These are phyloP conservation scores for Apiospora arundinis DNA, from an alignment of 2,329 filamentous ascomycete genomes.

Conservation along the genomic window DNA sequence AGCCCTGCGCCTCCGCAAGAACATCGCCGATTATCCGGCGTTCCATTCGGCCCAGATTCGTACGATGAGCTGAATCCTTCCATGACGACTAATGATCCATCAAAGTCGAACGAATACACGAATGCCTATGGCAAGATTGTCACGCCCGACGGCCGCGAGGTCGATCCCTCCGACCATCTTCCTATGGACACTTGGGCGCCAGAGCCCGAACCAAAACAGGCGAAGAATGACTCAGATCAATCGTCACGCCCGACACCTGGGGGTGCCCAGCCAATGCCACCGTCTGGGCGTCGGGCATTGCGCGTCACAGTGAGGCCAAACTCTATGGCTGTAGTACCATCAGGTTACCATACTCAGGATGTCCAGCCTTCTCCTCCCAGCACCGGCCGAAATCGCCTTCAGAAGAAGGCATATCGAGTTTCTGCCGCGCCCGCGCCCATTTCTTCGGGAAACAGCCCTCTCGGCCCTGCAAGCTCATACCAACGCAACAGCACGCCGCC, in stretches of 20 bases:
- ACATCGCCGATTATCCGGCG: conserved; percentile 58
- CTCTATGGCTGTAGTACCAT: conserved; percentile 48
- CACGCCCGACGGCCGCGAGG: conserved; percentile 75
- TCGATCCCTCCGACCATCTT: conserved; percentile 82
- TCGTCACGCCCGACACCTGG: conserved; percentile 54
- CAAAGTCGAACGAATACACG: conserved; percentile 47
- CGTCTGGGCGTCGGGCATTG: conserved; percentile 57
- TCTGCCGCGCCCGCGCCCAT: conserved; percentile 49
- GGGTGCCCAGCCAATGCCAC: conserved; percentile 60
- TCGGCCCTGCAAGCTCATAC: conserved; percentile 59
- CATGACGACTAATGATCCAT: conserved; percentile 43
- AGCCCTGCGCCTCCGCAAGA: conserved; percentile 68
- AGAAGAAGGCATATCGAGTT: conserved; percentile 64
- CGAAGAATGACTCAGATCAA: conserved; percentile 27
- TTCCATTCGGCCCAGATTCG: conserved; percentile 78
- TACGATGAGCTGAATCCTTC: conserved; percentile 76
- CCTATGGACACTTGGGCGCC: conserved; percentile 80
- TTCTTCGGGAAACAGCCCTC: conserved; percentile 52
- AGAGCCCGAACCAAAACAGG: conserved; percentile 71
- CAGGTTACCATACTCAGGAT: conserved; percentile 37
- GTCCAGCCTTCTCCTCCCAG: conserved; percentile 42
- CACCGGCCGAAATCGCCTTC: conserved; percentile 63
- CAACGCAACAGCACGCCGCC: conserved; percentile 57
- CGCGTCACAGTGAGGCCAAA: conserved; percentile 58
- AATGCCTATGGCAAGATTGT: conserved; percentile 74